These are phyloP conservation scores for Eimeria mitis DNA, from an alignment of 169 alveolate species.

Conservation along the genomic window DNA sequence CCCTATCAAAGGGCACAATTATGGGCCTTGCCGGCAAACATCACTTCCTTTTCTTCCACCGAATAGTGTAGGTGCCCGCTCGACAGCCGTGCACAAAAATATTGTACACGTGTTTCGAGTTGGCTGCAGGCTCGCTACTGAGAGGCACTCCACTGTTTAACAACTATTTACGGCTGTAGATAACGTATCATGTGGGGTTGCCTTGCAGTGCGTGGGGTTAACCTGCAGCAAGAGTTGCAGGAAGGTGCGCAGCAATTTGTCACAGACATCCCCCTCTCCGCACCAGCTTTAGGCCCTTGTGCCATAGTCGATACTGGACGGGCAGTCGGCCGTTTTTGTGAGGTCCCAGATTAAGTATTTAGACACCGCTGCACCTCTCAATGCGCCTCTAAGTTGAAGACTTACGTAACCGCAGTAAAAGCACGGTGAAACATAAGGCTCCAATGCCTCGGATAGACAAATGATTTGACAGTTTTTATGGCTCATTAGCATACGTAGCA, in stretches of 20 bases:
- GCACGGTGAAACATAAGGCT: neutral
- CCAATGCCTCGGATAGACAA: neutral
- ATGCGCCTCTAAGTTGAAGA: neutral
- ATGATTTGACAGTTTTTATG: neutral
- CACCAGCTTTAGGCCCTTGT: no score
- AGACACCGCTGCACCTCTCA: neutral
- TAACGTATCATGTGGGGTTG: neutral
- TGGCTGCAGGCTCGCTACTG: no score
- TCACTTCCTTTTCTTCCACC: neutral
- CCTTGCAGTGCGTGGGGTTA: neutral
- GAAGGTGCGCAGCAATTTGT: neutral
- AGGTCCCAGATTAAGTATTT: no score
- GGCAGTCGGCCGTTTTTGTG: neutral
- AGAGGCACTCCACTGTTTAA: no score
- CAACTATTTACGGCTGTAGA: no score
- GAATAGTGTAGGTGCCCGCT: no score
- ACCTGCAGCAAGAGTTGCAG: neutral
- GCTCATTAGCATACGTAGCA: neutral
- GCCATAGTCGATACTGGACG: neutral
- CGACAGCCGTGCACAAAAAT: no score
- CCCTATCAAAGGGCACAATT: neutral
- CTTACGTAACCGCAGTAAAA: no score
- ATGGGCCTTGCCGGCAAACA: neutral
- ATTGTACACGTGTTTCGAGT: no score
- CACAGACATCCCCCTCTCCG: neutral